A percentile compares a stretch with the other conserved stretches of the same genome.
Conservation (phyloP, 345 rosid species). For the Dipteronia sinensis region DNA sequence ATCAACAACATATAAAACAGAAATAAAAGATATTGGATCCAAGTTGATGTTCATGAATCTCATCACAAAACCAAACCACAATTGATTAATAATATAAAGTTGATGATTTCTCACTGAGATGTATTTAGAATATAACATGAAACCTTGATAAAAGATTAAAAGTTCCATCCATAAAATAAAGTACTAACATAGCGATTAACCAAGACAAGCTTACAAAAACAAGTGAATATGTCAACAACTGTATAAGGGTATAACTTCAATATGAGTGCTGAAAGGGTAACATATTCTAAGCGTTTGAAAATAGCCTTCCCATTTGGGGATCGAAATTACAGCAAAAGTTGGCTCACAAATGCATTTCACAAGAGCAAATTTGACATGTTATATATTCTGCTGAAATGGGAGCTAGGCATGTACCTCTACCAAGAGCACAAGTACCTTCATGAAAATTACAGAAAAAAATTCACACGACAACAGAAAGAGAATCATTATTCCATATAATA, state of each 20-base stretch:
- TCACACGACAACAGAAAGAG: background rate
- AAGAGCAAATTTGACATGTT: background rate
- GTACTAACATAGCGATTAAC: background rate
- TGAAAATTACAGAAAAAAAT: too few species aligned
- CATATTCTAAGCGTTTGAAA: background rate
- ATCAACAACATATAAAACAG: background rate
- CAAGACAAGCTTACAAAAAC: background rate
- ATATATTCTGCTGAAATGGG: background rate
- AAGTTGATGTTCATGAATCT: background rate
- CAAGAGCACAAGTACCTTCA: background rate
- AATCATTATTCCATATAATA: background rate
- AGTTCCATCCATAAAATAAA: background rate
- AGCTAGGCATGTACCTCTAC: background rate
- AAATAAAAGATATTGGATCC: background rate
- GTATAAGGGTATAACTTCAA: background rate
- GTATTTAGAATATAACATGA: background rate
- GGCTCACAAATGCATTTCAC: background rate
- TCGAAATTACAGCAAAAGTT: background rate
- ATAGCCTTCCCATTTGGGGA: background rate
- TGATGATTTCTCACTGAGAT: slow-evolving; percentile 1
- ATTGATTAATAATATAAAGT: background rate
- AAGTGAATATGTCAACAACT: background rate
- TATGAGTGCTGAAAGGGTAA: background rate
- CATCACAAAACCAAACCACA: background rate
- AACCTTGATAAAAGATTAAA: background rate